Base-by-base conservation (phyloP, 192 early-diverging fungal genomes). In the Backusella westeae region DNA sequence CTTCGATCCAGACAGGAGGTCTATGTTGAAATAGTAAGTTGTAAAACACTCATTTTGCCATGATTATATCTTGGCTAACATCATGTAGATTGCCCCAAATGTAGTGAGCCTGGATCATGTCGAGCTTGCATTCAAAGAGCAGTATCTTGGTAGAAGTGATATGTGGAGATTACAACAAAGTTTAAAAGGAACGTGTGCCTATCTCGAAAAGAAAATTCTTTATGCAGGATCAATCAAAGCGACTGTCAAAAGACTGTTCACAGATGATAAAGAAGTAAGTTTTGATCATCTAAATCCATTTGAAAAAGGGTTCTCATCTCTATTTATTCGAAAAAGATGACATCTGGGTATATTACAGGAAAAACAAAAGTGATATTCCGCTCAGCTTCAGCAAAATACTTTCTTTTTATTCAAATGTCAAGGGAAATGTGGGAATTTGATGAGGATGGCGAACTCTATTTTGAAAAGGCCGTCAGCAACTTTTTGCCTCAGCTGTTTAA, bases 351-450 rank as follows among this genome's bases (percentile, higher is more conserved):
- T 69, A 88, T 99, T 32, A 93, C 88, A 17, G 87, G 85, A 29
- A 86, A 87, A 21, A 98, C 96, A 9, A 91, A 92, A 81, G 83
- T 90, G 34, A 95, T 98, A 14, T 98, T 96, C 72, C 88, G 97
- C 15, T 98, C 97, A 12, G 95, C 95, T 75, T 96, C 96, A 0
- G 96, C 96, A 12, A 95, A 97, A 73, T 95, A 93, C 68, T 97
- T 96, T 78, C 89, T 99, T 17, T 96, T 97, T 80, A 91, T 99
- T 23, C 97, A 99, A 85, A 95, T 99, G 95, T 94, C 92, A 36
- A 89, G 90, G 63, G 97, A 99, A 85, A 99, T 98, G 96, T 97
- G 94, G 94, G 92, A 96, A 44, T 98, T 97, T 88, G 96, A 96
- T 70, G 97, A 98, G 76, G 97, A 99, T 77, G 96, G 97, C 8